A percentile compares a stretch with the other conserved stretches of the same genome.
Conservation (phyloP, 169 alveolate genomes). For the Toxoplasma gondii region DNA sequence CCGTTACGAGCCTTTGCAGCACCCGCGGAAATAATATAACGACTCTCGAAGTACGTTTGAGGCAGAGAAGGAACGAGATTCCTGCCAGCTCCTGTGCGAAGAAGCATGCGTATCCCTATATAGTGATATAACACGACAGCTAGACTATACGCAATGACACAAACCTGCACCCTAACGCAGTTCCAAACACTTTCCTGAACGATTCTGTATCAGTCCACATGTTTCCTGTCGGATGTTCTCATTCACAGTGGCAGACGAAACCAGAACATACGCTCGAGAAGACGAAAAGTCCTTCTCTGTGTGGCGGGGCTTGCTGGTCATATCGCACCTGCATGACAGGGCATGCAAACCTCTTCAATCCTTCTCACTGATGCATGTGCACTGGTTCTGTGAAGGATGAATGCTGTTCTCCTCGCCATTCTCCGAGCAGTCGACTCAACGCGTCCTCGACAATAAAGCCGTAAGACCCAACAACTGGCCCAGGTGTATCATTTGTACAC, state of each 20-base stretch:
- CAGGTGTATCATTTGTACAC: not conserved
- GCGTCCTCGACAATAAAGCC: not conserved
- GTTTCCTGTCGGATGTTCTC: not conserved
- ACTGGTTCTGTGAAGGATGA: not conserved
- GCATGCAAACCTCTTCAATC: too few relatives aligned
- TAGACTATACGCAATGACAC: too few relatives aligned
- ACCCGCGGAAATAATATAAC: too few relatives aligned
- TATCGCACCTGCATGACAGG: not conserved
- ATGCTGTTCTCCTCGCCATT: constrained; percentile 11
- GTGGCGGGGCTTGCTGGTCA: too few relatives aligned
- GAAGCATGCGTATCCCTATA: too few relatives aligned
- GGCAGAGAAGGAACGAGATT: too few relatives aligned
- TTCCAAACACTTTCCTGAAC: not conserved
- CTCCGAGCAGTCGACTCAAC: not conserved
- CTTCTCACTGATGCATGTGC: too few relatives aligned
- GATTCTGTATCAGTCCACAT: not conserved
- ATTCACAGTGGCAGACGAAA: not conserved
- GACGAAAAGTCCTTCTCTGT: too few relatives aligned
- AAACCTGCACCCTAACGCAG: not conserved
- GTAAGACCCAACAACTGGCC: not conserved
- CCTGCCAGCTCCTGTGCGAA: too few relatives aligned
- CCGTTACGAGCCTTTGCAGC: not conserved
- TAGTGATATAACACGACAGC: too few relatives aligned
- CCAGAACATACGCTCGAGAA: too few relatives aligned
- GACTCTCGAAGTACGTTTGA: too few relatives aligned